Evolutionary conservation across 768 basidiomycete species (phyloP).

Genomic region (Leccinum pellstonianum): DNA sequence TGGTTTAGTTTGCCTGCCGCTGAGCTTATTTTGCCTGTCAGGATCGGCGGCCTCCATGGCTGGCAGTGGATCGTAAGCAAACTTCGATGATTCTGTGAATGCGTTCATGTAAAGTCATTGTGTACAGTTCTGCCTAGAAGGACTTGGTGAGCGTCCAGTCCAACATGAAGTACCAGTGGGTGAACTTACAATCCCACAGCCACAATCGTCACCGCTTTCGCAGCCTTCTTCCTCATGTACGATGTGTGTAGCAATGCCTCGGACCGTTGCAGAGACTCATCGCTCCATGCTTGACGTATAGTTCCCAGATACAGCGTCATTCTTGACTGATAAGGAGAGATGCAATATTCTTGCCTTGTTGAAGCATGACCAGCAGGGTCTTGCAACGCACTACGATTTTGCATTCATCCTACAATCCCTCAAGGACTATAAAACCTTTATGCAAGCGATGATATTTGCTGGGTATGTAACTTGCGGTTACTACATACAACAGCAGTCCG

Average conservation of each 20-base stretch:
- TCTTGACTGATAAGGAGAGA: conserved; percentile 48
- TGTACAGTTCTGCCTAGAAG: conserved; percentile 33
- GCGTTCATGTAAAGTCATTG: conserved; percentile 5
- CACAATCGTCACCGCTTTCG: conserved; percentile 24
- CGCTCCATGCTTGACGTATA: conserved; percentile 12
- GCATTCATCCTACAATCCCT: conserved; percentile 51
- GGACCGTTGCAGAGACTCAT: conserved; percentile 9
- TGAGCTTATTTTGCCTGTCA: conserved; percentile 3
- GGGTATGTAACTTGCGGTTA: conserved; percentile 30
- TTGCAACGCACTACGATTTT: conserved; percentile 44
- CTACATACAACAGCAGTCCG: neutral
- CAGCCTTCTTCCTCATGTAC: conserved; percentile 50
- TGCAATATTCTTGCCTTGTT: conserved; percentile 34
- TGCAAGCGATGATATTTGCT: conserved; percentile 38
- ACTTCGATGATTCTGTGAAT: neutral
- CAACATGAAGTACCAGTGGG: neutral
- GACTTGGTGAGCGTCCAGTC: conserved; percentile 19
- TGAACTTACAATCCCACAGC: conserved; percentile 10
- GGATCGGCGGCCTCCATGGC: conserved; percentile 31
- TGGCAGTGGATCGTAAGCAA: conserved; percentile 41
- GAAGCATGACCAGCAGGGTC: conserved; percentile 44
- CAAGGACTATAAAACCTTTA: conserved; percentile 42
- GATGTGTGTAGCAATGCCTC: conserved; percentile 35
- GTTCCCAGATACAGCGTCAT: conserved; percentile 60
- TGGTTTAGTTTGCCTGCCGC: neutral